Evolutionary conservation across 345 rosid genomes (phyloP), one percentile per base, ranked within the genome.

Genomic region (Brassica nigra): DNA sequence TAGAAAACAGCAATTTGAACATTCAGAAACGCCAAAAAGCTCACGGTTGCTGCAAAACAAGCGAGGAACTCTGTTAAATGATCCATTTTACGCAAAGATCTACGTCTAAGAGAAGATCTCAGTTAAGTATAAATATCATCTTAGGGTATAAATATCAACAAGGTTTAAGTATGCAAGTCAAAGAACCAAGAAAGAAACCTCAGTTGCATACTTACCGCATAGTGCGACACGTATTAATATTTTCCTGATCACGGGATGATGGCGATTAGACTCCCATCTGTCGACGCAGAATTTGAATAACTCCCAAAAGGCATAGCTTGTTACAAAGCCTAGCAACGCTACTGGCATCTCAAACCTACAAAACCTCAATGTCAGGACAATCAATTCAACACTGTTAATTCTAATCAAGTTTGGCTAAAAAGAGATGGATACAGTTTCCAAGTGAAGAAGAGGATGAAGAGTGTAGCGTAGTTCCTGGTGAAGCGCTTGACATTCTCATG

Each of bases 401-500:
- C 8, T n/a, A n/a, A 52, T 52, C 58, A 0, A 52, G n/a, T 52
- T n/a, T 52, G 18, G 58, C 58, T 52, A 7, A 34, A 34, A 34
- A 49, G 20, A 23, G 42, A 39, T 39, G 20, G 88, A 33, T 87
- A 95, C 98, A 95, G 76, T 65, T 98, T 59, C 67, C 95, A 95
- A 69, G 95, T 89, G 52, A 91, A 89, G 91, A 23, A 1, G 27
- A 23, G 1, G 27, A 90, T 81, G 75, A 90, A 87, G 37, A 95
- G 89, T 16, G 87, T 85, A 2, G 93, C 92, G 66, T 94, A 89
- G 75, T 91, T 95, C 73, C 89, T 86, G 1, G 95, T 89, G 82
- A 89, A 92, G 30, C 99, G 91, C 83, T 89, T 92, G 65, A 91
- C 85, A 63, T 92, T 95, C 92, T 95, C 98, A 29, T 90, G 91